A percentile compares a stretch with the other conserved stretches of the same genome.
Conservation (phyloP, 2,329 filamentous ascomycete species). For the Fusarium floridanum region DNA sequence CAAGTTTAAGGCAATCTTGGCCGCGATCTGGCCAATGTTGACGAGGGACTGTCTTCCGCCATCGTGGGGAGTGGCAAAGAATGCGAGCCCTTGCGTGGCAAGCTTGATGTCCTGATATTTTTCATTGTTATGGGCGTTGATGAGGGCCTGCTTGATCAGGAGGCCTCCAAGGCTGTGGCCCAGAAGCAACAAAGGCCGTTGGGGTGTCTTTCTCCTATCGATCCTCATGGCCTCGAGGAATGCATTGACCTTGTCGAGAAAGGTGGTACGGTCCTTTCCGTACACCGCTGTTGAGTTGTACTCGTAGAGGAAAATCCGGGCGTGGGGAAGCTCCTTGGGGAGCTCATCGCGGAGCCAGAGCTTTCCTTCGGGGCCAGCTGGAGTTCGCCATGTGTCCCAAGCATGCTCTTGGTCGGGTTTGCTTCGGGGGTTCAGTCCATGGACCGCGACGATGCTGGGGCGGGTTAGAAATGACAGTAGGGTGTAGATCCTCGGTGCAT, state of each 20-base stretch:
- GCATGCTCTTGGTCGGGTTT: neutral
- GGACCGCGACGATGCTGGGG: neutral
- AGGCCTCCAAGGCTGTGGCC: neutral
- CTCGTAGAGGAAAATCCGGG: neutral
- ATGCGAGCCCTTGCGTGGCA: neutral
- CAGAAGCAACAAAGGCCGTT: accelerated
- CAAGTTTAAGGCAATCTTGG: accelerated
- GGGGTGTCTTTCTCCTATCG: neutral
- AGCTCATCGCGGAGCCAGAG: neutral
- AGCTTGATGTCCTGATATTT: neutral
- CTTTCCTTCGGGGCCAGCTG: neutral
- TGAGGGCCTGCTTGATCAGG: neutral
- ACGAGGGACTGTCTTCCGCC: neutral
- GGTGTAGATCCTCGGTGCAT: accelerated
- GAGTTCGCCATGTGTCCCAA: neutral
- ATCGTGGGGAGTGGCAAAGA: neutral
- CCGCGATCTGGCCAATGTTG: neutral
- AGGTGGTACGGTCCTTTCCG: neutral
- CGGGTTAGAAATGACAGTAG: neutral
- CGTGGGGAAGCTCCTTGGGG: neutral
- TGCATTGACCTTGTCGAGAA: neutral
- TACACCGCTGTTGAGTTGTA: neutral
- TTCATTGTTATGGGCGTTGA: neutral
- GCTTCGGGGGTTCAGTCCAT: neutral
- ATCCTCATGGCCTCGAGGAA: neutral